Evolutionary conservation across 257 asterid genomes (phyloP), one percentile per base, ranked within the genome.

Genomic region (Penstemon davidsonii): DNA sequence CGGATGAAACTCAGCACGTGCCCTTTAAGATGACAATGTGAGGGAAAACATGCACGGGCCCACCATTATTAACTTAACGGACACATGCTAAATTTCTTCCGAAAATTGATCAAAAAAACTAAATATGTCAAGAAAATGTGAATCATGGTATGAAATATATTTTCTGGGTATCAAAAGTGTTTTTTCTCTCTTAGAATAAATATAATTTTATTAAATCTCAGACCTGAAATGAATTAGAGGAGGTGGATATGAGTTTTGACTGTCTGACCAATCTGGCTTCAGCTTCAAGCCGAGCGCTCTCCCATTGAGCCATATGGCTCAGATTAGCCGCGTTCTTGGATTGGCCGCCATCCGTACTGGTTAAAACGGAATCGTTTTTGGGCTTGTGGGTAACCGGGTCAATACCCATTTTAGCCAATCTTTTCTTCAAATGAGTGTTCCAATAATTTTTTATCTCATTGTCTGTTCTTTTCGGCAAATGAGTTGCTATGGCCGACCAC

Each of bases 221-320:
- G 18, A 63, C 42, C 62, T 66, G 74, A 40, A 39, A 53, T 52
- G 76, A 67, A 5, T 55, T 77, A 46, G 80, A 68, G 25, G 80
- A 43, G 71, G 33, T 70, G 25, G 86, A 80, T 19, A 86, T 85
- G 9, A 90, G 84, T 64, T 88, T 90, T 15, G 97, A 90, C 39
- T 87, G 97, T 6, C 90, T 37, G 60, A 73, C 96, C 46, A 92
- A 65, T 61, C 98, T 63, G 9, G 96, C 92, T 78, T 92, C 98
- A 6, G 98, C 98, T 80, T 92, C 96, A 7, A 92, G 89, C 0
- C 98, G 82, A n/a, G 98, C 98, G 38, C 96, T 92, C 72, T 92
- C 98, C 98, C 98, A 92, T 72, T 92, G 98, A 33, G 98, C 98
- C 95, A 92, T 89, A 66, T 92, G 98, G 88, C 94, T 92, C 3